Conservation (phyloP, 1,139 yeast species). For the Wickerhamomyces sp. region DNA sequence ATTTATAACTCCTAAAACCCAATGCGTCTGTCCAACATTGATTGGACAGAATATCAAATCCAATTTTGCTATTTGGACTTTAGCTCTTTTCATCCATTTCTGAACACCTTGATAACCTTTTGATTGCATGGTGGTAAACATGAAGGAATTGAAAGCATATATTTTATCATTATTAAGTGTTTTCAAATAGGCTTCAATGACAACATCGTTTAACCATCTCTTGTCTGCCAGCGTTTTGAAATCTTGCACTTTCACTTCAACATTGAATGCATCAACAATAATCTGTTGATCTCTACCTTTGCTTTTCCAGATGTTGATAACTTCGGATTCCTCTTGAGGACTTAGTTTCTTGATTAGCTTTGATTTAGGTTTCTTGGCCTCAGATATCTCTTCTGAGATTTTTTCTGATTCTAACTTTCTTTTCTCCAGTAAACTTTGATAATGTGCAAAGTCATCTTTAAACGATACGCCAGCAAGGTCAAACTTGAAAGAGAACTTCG, state of each 20-base stretch:
- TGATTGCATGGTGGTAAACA: constrained; percentile 63
- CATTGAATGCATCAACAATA: constrained; percentile 38
- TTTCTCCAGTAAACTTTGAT: constrained; percentile 38
- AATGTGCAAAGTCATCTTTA: constrained; percentile 35
- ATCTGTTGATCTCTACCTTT: constrained; percentile 29
- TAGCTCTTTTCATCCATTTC: constrained; percentile 86
- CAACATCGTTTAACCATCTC: constrained; percentile 86
- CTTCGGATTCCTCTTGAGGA: constrained; percentile 29
- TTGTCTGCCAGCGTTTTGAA: constrained; percentile 65
- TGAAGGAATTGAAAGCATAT: constrained; percentile 84
- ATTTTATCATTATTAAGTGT: constrained; percentile 42
- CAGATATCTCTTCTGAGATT: constrained; percentile 31
- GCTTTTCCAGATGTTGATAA: constrained; percentile 36
- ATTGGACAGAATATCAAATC: constrained; percentile 77
- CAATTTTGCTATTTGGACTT: constrained; percentile 59
- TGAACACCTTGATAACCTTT: constrained; percentile 81
- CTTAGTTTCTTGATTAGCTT: constrained; percentile 27
- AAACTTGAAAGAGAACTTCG: constrained; percentile 21
- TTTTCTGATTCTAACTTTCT: constrained; percentile 35
- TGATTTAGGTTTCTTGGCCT: constrained; percentile 19
- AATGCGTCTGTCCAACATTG: constrained; percentile 77
- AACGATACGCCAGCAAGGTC: constrained; percentile 24
- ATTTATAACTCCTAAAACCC: constrained; percentile 87
- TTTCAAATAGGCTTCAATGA: constrained; percentile 78
- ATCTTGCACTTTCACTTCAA: constrained; percentile 67